Evolutionary conservation across 306 rosid genomes (phyloP), one percentile per base, ranked within the genome.

Genomic region (Quercus glauca): DNA sequence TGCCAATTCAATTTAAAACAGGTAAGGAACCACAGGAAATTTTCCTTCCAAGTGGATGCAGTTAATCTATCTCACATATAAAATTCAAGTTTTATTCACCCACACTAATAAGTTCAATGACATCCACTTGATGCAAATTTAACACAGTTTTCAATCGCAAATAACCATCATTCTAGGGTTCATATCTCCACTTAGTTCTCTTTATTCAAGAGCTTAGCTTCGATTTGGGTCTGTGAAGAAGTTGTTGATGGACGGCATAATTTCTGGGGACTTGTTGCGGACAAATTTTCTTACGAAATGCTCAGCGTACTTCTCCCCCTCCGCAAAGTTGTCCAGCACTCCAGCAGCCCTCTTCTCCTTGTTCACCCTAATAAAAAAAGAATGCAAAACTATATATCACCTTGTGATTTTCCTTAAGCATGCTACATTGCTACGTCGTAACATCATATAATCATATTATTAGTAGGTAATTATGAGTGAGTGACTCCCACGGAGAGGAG

Each of bases 271-370:
- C 84, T 70, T 83, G 92, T 89, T 91, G 80, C 98, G 94, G 9
- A 84, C 90, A 71, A 55, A 89, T 80, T 85, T 94, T 86, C 98
- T 87, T 71, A 92, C 19, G 37, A 73, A 77, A 83, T 94, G 93
- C 83, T 94, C 97, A 0, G 90, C 1, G 20, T 92, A 94, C 85
- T 85, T 89, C 83, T 94, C 91, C 79, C 94, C 98, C 87, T 92
- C 98, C 3, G 82, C 82, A 20, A 83, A 86, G 86, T 94, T 94
- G 1, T 92, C 98, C 89, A 92, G 73, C 75, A 94, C 88, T 80
- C 99, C 99, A 1, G 99, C 99, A 21, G 95, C 82, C 71, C 99
- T 89, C 19, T 6, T 23, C 92, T 88, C 92, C 87, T 95, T 95
- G 92, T 0, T 86, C 76, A 95, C 94, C 78, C 99, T 95, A 84